Percentiles rank a stretch among this genome's conserved stretches.
Conservation (phyloP, 1,284 basidiomycete genomes). For the Cutaneotrichosporon sp. region DNA sequence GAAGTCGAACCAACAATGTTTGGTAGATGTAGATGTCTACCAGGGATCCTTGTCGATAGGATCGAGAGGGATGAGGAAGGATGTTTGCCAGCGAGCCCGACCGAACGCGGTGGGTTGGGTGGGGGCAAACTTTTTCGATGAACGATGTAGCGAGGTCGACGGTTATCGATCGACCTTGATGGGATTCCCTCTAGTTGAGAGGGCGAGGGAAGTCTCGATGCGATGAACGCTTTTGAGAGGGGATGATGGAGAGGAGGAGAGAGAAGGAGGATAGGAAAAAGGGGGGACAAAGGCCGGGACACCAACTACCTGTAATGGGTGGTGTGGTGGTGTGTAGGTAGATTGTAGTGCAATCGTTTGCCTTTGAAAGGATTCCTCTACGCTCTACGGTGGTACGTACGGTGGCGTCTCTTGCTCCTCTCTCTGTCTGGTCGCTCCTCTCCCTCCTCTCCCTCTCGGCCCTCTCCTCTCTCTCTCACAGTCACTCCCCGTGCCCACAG, state of each 20-base stretch:
- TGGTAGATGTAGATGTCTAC: constrained; percentile 6
- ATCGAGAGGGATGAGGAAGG: too few relatives aligned
- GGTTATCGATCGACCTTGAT: constrained; percentile 5
- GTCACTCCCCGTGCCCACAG: not conserved
- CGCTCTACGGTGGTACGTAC: too few relatives aligned
- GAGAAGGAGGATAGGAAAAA: not conserved
- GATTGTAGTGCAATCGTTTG: too few relatives aligned
- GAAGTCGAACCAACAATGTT: not conserved
- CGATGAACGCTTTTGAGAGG: constrained; percentile 17
- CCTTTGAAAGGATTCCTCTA: too few relatives aligned
- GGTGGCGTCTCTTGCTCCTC: too few relatives aligned
- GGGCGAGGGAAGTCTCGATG: not conserved
- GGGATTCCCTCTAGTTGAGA: constrained; percentile 4
- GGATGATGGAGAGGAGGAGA: not conserved
- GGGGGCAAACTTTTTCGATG: constrained; percentile 17
- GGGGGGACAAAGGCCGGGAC: constrained; percentile 9
- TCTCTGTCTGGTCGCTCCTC: too few relatives aligned
- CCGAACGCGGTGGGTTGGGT: not conserved
- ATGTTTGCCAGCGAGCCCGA: not conserved
- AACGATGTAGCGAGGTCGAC: not conserved
- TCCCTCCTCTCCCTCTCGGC: too few relatives aligned
- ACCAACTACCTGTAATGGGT: too few relatives aligned
- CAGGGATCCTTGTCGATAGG: constrained; percentile 1
- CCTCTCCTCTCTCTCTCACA: not conserved
- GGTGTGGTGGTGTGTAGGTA: too few relatives aligned